phyloP scores from a whole-genome alignment of 2,329 filamentous ascomycete genomes.

The Xylariaceae sp. region DNA sequence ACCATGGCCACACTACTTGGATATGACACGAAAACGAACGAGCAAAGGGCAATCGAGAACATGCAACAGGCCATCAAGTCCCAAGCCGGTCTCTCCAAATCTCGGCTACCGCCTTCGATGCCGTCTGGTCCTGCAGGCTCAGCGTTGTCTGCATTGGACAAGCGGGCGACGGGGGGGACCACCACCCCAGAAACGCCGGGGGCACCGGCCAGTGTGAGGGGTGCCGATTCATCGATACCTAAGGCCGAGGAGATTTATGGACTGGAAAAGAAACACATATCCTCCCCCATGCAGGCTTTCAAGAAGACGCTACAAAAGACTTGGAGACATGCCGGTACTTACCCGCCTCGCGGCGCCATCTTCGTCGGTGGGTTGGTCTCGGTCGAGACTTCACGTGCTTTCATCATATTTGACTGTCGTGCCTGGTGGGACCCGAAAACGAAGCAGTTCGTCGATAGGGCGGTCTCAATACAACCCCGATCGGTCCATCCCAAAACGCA shows the following conservation, averaged over 20 bases:
- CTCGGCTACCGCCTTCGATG: conserved; percentile 4
- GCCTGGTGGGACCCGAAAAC: conserved; percentile 58
- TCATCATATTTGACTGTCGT: conserved; percentile 49
- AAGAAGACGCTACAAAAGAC: conserved; percentile 39
- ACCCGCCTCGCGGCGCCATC: conserved; percentile 51
- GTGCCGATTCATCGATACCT: conserved; percentile 14
- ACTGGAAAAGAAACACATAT: conserved; percentile 17
- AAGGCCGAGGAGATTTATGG: conserved; percentile 31
- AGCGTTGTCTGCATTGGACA: conserved; percentile 20
- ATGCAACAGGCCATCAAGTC: conserved; percentile 32
- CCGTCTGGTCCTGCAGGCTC: conserved; percentile 5
- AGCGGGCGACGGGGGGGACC: conserved; percentile 18
- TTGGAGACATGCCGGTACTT: conserved; percentile 44
- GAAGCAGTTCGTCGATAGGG: conserved; percentile 39
- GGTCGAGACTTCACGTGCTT: conserved; percentile 44
- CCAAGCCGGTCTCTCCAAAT: background rate
- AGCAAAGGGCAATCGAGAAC: background rate
- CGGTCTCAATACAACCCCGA: conserved; percentile 5
- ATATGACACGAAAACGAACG: conserved; percentile 31
- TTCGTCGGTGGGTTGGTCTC: conserved; percentile 55
- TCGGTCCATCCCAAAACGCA: conserved; percentile 19
- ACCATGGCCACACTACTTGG: conserved; percentile 47
- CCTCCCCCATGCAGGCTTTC: conserved; percentile 34
- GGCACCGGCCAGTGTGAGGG: conserved; percentile 12
- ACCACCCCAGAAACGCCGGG: conserved; percentile 18